These are phyloP conservation scores for Ambrosia artemisiifolia DNA, from an alignment of 129 eudicot genomes.

Conservation along the genomic window DNA sequence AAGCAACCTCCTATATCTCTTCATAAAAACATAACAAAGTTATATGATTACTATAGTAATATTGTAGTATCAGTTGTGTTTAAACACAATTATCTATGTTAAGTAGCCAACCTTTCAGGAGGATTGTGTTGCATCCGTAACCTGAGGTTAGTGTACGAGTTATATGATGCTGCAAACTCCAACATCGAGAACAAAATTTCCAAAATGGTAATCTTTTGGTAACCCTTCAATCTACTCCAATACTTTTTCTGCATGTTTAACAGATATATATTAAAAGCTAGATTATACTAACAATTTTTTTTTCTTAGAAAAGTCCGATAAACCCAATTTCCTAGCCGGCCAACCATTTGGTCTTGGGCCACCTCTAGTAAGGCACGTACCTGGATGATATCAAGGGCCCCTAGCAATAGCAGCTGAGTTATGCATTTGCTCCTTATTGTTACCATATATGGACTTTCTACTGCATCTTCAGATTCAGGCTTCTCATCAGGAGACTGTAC, in stretches of 20 bases:
- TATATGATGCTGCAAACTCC: slow-evolving; percentile 93
- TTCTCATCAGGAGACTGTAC: slow-evolving; percentile 54
- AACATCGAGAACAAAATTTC: slow-evolving; percentile 69
- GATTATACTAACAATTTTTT: not conserved
- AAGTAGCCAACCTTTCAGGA: slow-evolving; percentile 64
- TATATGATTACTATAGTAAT: too few species aligned
- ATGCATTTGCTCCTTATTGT: slow-evolving; percentile 37
- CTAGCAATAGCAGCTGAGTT: slow-evolving; percentile 37
- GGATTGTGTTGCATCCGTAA: slow-evolving; percentile 70
- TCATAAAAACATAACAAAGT: too few species aligned
- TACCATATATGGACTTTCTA: slow-evolving; percentile 49
- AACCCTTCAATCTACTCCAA: slow-evolving; percentile 69
- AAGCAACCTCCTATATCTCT: too few species aligned
- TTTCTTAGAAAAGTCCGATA: not conserved
- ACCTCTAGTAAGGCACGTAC: slow-evolving; percentile 8
- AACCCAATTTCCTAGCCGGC: not conserved
- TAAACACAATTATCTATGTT: not conserved
- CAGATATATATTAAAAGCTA: not conserved
- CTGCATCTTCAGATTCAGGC: slow-evolving; percentile 45
- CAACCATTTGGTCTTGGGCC: not conserved
- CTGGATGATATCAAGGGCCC: slow-evolving; percentile 40
- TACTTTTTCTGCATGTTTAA: slow-evolving; percentile 64
- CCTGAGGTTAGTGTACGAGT: slow-evolving; percentile 78
- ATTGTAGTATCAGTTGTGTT: not conserved
- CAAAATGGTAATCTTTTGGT: slow-evolving; percentile 63